Base-by-base conservation (phyloP, 768 basidiomycete genomes). In the Rhodotorula paludigena region DNA sequence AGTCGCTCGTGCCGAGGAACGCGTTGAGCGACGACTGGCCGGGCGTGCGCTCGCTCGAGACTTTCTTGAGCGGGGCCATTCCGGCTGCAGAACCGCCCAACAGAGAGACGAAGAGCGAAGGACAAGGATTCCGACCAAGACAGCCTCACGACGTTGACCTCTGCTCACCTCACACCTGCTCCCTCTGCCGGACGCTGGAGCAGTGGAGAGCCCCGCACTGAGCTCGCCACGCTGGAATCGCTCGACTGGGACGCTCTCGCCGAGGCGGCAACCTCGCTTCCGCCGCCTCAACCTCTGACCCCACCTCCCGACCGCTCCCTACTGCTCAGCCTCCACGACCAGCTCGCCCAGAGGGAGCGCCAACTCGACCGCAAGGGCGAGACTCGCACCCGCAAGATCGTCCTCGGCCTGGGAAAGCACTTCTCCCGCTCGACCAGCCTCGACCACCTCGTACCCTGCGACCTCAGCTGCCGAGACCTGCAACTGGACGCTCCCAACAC, bases 1-100 rank as follows among this genome's bases (percentile, higher is more conserved):
- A 20, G 41, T 68, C 67, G 23, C 28, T 39, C 10, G 61, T 68
- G 0, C 62, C 57, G 25, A 63, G 57, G 39, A 42, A 68, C 3
- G 25, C 2, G 58, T 68, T 68, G 32, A 68, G 53, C 3, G 57
- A 45, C 21, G 45, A n/a, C 42, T 68, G 67, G 21, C 55, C 25
- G 0, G 67, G 67, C 4, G 57, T 36, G 16, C 67, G 51, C 21
- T 60, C 64, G 1, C 8, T 11, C 2, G 52, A 6, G 4, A 45
- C 2, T 2, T 10, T 0, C 11, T n/a, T 49, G 23, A n/a, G 39
- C 41, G 56, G 53, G 18, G 57, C 33, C 64, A 65, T 59, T 32
- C 30, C 16, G 1, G 5, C 35, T 33, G 20, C 14, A 21, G 41
- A 44, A 35, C n/a, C n/a, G n/a, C n/a, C n/a, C n/a, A 42, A 28